Evolutionary conservation across 1,284 basidiomycete genomes (phyloP), one percentile per base, ranked within the genome.

Genomic region (Ganoderma lingzhi): DNA sequence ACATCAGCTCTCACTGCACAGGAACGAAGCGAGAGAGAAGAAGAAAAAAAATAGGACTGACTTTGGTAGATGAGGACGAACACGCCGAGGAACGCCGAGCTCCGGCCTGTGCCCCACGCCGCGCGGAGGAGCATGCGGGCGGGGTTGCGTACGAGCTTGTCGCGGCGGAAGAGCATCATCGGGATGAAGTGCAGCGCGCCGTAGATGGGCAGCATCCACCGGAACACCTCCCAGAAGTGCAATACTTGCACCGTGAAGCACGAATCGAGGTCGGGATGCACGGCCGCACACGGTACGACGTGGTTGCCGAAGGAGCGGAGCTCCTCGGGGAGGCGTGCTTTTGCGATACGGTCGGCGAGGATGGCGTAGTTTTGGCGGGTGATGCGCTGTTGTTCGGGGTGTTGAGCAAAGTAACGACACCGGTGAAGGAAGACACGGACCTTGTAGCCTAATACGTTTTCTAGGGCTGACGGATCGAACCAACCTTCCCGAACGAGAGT

Each of bases 101-200:
- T 97, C 63, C 96, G 86, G 70, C 91, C 80, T 12, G 96, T 96
- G 10, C 96, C 96, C 76, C 88, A 81, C 0, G 87, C 82, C 0
- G 93, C 90, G 66, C 87, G 88, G 9, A 87, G 76, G 1, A 96
- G 81, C 81, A 95, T 90, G 44, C 81, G 83, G 17, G 85, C 77
- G 0, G 93, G 95, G 72, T 91, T 86, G 64, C 87, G 84, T 67
- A 85, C 75, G 77, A 95, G 92, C 0, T 81, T 80, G 30, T 84
- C 81, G 59, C 89, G 81, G 78, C 94, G 93, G 80, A 97, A 94
- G 19, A 96, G 82, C 14, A 96, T 81, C 70, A 90, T 86, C 0
- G 97, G 97, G 42, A 98, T 90, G 71, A 98, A 88, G 80, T 99
- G 96, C 55, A 99, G 83, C 0, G 96, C 96, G 28, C 94, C 91